These are phyloP conservation scores for Astragalus membranaceus DNA, from an alignment of 306 rosid species.

Conservation along the genomic window DNA sequence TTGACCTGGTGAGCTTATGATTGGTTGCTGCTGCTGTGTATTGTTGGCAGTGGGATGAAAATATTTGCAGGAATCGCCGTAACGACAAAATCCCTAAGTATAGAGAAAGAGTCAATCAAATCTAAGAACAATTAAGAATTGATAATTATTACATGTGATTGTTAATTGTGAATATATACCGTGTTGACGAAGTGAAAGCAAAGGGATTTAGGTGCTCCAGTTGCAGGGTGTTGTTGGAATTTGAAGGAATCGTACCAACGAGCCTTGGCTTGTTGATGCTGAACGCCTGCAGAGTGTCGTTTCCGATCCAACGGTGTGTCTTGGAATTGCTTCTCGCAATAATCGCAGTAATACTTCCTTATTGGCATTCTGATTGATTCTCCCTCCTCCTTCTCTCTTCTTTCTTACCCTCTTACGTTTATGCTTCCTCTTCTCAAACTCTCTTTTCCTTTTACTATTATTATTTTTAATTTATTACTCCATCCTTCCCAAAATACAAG, in stretches of 20 bases:
- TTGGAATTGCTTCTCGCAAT: conserved; percentile 74
- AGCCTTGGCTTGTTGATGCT: conserved; percentile 72
- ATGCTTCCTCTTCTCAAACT: too few species aligned
- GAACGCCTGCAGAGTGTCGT: conserved; percentile 63
- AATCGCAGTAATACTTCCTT: conserved; percentile 68
- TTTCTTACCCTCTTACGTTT: neutral
- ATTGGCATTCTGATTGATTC: conserved; percentile 23
- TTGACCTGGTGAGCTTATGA: neutral
- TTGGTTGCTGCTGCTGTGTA: conserved; percentile 29
- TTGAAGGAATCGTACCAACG: conserved; percentile 84
- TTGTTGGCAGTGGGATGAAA: conserved; percentile 47
- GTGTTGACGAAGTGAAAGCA: conserved; percentile 65
- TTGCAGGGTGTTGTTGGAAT: neutral
- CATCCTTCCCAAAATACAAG: too few species aligned
- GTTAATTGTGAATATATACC: conserved; percentile 17
- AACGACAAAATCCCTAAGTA: conserved; percentile 57
- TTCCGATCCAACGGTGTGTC: conserved; percentile 63
- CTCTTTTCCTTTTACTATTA: too few species aligned
- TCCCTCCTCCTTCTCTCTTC: neutral
- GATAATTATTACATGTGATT: neutral
- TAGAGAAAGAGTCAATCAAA: neutral
- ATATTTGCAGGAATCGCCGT: conserved; percentile 69
- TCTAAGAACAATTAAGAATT: neutral
- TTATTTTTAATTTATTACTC: too few species aligned
- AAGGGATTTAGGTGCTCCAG: conserved; percentile 18